phyloP scores from a whole-genome alignment of 2,329 filamentous ascomycete genomes.

The Phaeoacremonium minimum region DNA sequence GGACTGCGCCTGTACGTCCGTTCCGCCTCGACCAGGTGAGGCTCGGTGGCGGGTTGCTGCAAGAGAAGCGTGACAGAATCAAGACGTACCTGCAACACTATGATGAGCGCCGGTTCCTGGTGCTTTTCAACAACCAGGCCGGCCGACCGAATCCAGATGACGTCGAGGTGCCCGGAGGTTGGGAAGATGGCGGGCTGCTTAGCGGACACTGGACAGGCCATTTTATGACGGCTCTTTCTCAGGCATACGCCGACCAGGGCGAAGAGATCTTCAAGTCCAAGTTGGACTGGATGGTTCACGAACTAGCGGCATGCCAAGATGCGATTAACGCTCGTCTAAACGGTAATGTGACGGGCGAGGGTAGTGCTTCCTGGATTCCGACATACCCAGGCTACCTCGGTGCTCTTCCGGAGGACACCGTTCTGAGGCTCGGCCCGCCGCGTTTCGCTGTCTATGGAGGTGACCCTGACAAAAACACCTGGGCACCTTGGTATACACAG shows the following conservation, averaged over 20 bases:
- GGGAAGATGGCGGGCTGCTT: conserved; percentile 27
- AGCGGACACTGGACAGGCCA: conserved; percentile 27
- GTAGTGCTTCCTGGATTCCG: conserved; percentile 18
- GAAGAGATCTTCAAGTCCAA: conserved; percentile 22
- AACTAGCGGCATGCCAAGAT: conserved; percentile 22
- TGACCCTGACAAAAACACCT: conserved; percentile 19
- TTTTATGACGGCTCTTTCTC: conserved; percentile 24
- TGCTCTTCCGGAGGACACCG: conserved; percentile 24
- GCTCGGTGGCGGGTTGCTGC: conserved; percentile 21
- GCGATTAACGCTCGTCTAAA: conserved; percentile 22
- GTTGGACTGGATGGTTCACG: conserved; percentile 26
- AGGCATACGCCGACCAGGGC: conserved; percentile 24
- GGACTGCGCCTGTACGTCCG: conserved; percentile 23
- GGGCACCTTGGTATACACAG: conserved; percentile 27
- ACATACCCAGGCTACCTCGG: conserved; percentile 23
- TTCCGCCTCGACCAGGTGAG: conserved; percentile 24
- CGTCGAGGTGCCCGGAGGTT: conserved; percentile 20
- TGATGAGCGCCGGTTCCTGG: conserved; percentile 21
- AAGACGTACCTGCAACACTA: conserved; percentile 21
- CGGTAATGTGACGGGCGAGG: conserved; percentile 7
- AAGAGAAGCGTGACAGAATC: conserved; percentile 26
- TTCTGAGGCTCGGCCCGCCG: conserved; percentile 23
- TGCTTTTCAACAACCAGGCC: conserved; percentile 26
- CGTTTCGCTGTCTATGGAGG: conserved; percentile 24
- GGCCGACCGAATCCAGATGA: conserved; percentile 19